These are phyloP conservation scores for Saprolegnia diclina DNA, from an alignment of 352 stramenopile species.

Conservation along the genomic window DNA sequence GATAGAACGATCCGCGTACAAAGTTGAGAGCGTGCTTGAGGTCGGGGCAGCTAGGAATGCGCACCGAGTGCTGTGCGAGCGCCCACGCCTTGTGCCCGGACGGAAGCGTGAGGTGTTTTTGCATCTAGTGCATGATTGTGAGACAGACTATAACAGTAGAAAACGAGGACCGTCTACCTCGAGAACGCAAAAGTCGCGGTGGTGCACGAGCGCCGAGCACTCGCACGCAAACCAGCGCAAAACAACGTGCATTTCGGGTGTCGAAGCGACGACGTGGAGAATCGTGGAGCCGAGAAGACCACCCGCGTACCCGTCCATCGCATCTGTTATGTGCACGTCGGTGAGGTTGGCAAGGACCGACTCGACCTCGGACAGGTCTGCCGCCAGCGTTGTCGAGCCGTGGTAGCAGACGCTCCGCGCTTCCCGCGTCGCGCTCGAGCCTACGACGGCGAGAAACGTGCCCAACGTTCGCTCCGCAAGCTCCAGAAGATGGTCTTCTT, in stretches of 20 bases:
- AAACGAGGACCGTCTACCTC: not conserved
- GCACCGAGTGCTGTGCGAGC: slow-evolving; percentile 5
- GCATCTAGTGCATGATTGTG: not conserved
- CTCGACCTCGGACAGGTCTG: not conserved
- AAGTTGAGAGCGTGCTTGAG: not conserved
- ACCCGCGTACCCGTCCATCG: not conserved
- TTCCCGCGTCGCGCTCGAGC: not conserved
- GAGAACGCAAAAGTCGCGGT: slow-evolving; percentile 2
- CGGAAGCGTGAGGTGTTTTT: not conserved
- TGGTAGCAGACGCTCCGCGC: not conserved
- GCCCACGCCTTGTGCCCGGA: not conserved
- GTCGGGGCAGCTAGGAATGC: slow-evolving; percentile 1
- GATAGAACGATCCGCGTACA: not conserved
- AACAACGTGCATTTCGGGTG: not conserved
- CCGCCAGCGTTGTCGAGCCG: not conserved
- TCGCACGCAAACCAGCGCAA: slow-evolving; percentile 4
- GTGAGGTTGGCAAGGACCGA: not conserved
- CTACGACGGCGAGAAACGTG: not conserved
- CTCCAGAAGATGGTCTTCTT: not conserved
- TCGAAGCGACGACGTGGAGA: not conserved
- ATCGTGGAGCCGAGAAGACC: not conserved
- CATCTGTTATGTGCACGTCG: not conserved
- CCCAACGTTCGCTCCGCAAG: not conserved
- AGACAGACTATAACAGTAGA: not conserved
- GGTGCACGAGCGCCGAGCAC: not conserved